Evolutionary conservation across 2,329 filamentous ascomycete species (phyloP), one percentile per base, ranked within the genome.

Genomic region (Epichloe glyceriae): DNA sequence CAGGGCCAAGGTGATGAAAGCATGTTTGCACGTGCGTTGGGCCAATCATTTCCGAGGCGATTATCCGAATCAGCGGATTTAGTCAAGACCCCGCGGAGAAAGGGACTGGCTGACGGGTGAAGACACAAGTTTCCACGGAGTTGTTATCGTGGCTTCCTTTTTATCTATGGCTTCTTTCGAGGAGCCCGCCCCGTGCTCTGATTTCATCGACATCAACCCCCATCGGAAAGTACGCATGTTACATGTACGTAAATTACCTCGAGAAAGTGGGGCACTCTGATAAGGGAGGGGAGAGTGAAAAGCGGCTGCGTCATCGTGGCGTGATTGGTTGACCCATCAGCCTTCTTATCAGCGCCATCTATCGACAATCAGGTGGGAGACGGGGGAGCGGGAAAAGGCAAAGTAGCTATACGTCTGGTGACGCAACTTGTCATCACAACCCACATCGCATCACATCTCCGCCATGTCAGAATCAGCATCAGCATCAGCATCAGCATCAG

Each of bases 11-110:
- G 6, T 26, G 22, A 26, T 26, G 22, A 26, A 26, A 26, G 1
- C 22, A 26, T 26, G 22, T 7, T 30, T 4, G 19, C 19, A n/a
- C 22, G 6, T 19, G n/a, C 40, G 10, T 30, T 19, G 4, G 47
- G 15, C 50, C 50, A 52, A 52, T 52, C 50, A 43, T 22, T 26
- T 14, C 26, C 19, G 11, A 15, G 38, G 17, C 15, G 39, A 34
- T 44, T 47, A 39, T 51, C 49, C 40, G 33, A 37, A 39, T 44
- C 40, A 49, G 40, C 47, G 20, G 37, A 19, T 14, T 2, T 30
- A 11, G 11, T 30, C 30, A 4, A 17, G 11, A 17, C n/a, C 5
- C 50, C 50, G 50, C 50, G 50, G 50, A 51, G 50, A 51, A 47
- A 39, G 30, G 10, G 30, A 30, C 30, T 30, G 19, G 26, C 8